These are phyloP conservation scores for Mycena pura DNA, from an alignment of 768 basidiomycete genomes.

Conservation along the genomic window DNA sequence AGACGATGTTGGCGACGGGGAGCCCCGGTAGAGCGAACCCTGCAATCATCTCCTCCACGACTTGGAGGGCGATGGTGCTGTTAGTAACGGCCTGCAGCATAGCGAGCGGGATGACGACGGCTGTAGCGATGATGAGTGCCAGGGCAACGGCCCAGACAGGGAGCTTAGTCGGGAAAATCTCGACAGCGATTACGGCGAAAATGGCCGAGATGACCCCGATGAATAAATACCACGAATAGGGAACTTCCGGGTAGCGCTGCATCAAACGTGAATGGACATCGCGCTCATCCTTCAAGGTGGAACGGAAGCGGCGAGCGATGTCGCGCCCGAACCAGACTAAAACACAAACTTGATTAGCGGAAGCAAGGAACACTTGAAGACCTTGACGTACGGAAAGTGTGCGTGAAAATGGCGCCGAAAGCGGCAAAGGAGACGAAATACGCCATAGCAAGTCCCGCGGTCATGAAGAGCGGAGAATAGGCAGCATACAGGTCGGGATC, in stretches of 20 bases:
- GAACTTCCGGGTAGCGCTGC: conserved; percentile 79
- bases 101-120: conserved; percentile 69
- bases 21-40: conserved; percentile 83
- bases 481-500: conserved; percentile 68
- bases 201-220: conserved; percentile 62
- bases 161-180: conserved; percentile 75
- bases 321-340: conserved; percentile 87
- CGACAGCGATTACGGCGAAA: conserved; percentile 69
- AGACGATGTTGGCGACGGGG: conserved; percentile 83
- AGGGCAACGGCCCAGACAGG: conserved; percentile 80
- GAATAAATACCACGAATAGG: conserved; percentile 73
- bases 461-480: conserved; percentile 83
- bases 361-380: conserved; percentile 8
- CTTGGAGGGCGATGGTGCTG: conserved; percentile 68
- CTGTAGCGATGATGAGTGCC: conserved; percentile 55
- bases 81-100: conserved; percentile 92
- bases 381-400: conserved; percentile 69
- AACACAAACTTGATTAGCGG: conserved; percentile 1
- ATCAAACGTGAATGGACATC: conserved; percentile 89
- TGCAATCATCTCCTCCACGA: conserved; percentile 77
- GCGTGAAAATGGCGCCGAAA: conserved; percentile 76
- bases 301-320: conserved; percentile 73
- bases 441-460: conserved; percentile 68
- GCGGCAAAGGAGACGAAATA: conserved; percentile 81
- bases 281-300: conserved; percentile 71